These are phyloP conservation scores for Lactarius sanguifluus DNA, from an alignment of 768 basidiomycete genomes.

Conservation along the genomic window DNA sequence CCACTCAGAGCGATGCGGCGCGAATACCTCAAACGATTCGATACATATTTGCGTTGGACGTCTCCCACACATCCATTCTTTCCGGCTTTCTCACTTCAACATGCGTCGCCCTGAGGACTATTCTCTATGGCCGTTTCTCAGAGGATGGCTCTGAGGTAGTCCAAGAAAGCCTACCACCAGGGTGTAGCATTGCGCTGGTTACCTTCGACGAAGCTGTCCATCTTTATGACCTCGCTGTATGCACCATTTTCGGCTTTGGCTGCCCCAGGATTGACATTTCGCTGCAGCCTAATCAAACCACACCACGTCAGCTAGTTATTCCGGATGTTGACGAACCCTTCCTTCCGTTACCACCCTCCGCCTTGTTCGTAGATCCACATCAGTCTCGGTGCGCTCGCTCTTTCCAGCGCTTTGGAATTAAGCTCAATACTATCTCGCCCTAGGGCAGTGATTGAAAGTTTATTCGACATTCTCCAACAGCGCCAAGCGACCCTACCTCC, in stretches of 20 bases:
- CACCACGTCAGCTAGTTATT: constrained; percentile 65
- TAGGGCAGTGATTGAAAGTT: constrained; percentile 61
- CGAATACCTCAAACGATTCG: constrained; percentile 65
- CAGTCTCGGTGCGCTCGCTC: constrained; percentile 55
- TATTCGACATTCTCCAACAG: constrained; percentile 64
- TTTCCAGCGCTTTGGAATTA: constrained; percentile 1
- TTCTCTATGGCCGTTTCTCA: constrained; percentile 59
- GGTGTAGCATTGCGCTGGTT: constrained; percentile 68
- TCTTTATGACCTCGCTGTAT: constrained; percentile 86
- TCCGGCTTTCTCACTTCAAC: constrained; percentile 70
- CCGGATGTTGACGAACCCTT: constrained; percentile 93
- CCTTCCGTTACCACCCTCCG: constrained; percentile 60
- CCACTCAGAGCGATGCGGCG: constrained; percentile 42
- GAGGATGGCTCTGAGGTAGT: constrained; percentile 42
- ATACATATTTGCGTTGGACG: constrained; percentile 86
- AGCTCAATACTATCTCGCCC: constrained; percentile 20
- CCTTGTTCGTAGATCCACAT: constrained; percentile 73
- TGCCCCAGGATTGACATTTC: constrained; percentile 11
- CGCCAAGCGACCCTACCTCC: constrained; percentile 51
- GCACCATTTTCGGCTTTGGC: constrained; percentile 34
- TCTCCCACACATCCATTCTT: constrained; percentile 63
- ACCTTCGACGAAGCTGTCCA: constrained; percentile 81
- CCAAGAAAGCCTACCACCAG: constrained; percentile 51
- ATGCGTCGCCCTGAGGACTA: constrained; percentile 58
- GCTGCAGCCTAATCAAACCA: constrained; percentile 34